Base-by-base conservation (phyloP, 495 filamentous ascomycete species). In the Daldinia caldariorum region DNA sequence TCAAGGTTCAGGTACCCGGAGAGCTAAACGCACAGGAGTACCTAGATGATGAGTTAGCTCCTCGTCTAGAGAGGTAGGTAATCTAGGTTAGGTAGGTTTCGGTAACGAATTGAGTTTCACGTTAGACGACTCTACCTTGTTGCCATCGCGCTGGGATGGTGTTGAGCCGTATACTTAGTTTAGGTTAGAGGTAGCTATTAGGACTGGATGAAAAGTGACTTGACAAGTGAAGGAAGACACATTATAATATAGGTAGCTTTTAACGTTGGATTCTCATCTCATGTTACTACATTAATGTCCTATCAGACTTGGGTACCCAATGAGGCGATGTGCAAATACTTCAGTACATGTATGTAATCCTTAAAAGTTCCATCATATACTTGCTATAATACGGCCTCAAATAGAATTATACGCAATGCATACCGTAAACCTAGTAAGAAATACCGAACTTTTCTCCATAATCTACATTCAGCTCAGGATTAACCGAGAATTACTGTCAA, bases 1-100 rank as follows among this genome's bases (percentile, higher is more conserved):
- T 57, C 12, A 64, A 50, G 57, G 65, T 68, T 57, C 58, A 68
- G 66, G 59, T 68, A 68, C 58, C 58, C 66, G 66, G 16, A n/a
- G 26, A 29, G 58, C 43, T 68, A 58, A 59, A 63, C 38, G 58
- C 35, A 51, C n/a, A 38, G n/a, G 41, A 58, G 22, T 51, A 68
- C 59, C 66, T 58, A 63, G 57, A 61, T 43, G 16, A 38, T 37
- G 14, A 6, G 18, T 3, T 43, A 35, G 22, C 31, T 54, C 26
- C 9, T 41, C 14, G 6, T 37, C 34, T 58, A 38, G 37, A 41
- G 37, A 35, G 34, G 9, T 7, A 12, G 43, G n/a, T n/a, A n/a
- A n/a, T n/a, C n/a, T n/a, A n/a, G n/a, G n/a, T n/a, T n/a, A n/a
- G n/a, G 43, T 47, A 67, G n/a, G 26, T 60, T 43, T 45, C 6